A percentile compares a stretch with the other conserved stretches of the same genome.
Conservation (phyloP, 805 yeast species). For the Candida saitoana region DNA sequence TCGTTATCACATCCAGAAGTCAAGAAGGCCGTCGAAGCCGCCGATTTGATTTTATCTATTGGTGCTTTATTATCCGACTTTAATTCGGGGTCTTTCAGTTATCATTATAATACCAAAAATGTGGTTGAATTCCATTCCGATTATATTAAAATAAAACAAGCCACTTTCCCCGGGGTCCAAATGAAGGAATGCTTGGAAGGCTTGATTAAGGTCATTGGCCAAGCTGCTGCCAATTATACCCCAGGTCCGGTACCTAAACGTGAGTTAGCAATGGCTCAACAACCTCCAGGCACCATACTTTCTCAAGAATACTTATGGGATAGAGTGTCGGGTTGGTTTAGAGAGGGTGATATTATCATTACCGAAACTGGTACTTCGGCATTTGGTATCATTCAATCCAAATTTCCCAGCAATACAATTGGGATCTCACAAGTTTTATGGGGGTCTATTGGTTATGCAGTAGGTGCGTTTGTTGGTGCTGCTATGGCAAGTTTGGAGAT, state of each 20-base stretch:
- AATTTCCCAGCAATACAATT: slow-evolving; percentile 57
- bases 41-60: slow-evolving; percentile 70
- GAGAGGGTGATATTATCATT: slow-evolving; percentile 63
- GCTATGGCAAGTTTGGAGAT: slow-evolving; percentile 65
- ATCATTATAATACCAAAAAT: slow-evolving; percentile 69
- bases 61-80: slow-evolving; percentile 85
- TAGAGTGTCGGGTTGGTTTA: slow-evolving; percentile 57
- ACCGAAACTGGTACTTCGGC: slow-evolving; percentile 79
- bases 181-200: slow-evolving; percentile 48
- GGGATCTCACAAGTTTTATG: slow-evolving; percentile 74
- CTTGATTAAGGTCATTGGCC: slow-evolving; percentile 28
- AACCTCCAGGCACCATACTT: slow-evolving; percentile 33
- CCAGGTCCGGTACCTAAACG: slow-evolving; percentile 55
- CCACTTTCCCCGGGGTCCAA: slow-evolving; percentile 68
- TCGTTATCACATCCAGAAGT: slow-evolving; percentile 53
- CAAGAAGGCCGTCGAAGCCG: slow-evolving; percentile 34
- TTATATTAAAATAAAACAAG: slow-evolving; percentile 64
- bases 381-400: slow-evolving; percentile 65
- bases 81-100: slow-evolving; percentile 85
- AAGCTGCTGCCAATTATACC: slow-evolving; percentile 36
- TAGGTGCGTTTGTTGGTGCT: slow-evolving; percentile 68
- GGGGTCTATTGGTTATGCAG: slow-evolving; percentile 74
- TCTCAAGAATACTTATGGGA: slow-evolving; percentile 71
- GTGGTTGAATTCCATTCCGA: slow-evolving; percentile 78
- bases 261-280: slow-evolving; percentile 39